Evolutionary conservation across 148 eudicot genomes (phyloP), one percentile per base, ranked within the genome.

Genomic region (Fagopyrum esculentum): DNA sequence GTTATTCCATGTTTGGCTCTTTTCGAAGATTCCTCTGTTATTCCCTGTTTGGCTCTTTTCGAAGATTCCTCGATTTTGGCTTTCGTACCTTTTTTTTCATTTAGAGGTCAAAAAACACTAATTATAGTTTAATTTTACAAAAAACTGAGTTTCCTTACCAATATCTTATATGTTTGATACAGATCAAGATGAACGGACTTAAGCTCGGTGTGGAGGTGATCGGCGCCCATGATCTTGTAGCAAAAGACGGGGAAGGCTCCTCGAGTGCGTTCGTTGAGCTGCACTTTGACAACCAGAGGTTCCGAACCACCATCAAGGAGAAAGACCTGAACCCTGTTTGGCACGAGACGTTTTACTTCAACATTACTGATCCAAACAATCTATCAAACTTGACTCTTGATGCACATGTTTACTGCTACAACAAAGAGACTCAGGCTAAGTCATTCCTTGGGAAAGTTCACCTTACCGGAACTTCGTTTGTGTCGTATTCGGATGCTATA

Each of bases 191-290:
- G 97, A 83, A 72, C 84, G 90, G 84, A 64, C 82, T 85, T 70
- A 93, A 93, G 88, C 86, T 93, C 74, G 98, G 91, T 1, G 98
- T 93, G 49, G 91, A 89, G 78, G 97, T 93, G 11, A 88, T 82
- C 17, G 84, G 90, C 40, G 98, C 97, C 26, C 89, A 93, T 75
- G 89, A 84, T 72, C 92, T 93, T 19, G 40, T 82, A 26, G 81
- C 93, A 9, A 91, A 86, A 83, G 95, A 91, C n/a, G 89, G 89
- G 13, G 87, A 91, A 56, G 98, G 91, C 80, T 88, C 90, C 13
- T 86, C 97, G 4, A 93, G 73, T 72, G 75, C 95, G 22, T 88
- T 50, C 78, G 97, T 93, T 43, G 98, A 93, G 83, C 93, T 93
- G 3, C 85, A 86, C 66, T 93, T 93, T 48, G 93, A 93, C 71